Percentiles rank a stretch among this genome's conserved stretches.
These are phyloP conservation scores for Elsinoe batatas DNA, from an alignment of 2,329 filamentous ascomycete genomes.

Conservation along the genomic window DNA sequence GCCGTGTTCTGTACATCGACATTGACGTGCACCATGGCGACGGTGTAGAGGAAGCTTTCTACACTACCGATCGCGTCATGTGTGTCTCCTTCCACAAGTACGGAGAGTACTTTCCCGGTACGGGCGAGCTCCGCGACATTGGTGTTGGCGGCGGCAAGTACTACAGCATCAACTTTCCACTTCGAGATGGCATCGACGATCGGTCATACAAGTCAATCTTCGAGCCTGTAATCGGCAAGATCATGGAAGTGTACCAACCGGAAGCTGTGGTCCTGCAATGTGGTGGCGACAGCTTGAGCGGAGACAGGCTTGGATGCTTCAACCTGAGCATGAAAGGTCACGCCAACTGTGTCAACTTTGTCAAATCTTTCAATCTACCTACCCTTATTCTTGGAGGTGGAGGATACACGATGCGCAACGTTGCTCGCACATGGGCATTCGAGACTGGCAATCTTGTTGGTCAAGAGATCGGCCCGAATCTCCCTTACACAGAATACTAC, in stretches of 20 bases:
- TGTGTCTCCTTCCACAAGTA: constrained; percentile 65
- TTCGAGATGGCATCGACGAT: constrained; percentile 58
- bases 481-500: constrained; percentile 97
- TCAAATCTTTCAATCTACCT: constrained; percentile 57
- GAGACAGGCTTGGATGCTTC: constrained; percentile 59
- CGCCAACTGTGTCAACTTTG: constrained; percentile 59
- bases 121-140: constrained; percentile 58
- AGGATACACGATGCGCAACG: constrained; percentile 61
- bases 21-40: constrained; percentile 60
- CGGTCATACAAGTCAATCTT: constrained; percentile 58
- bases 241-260: constrained; percentile 60
- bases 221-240: constrained; percentile 55
- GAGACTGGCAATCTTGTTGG: constrained; percentile 75
- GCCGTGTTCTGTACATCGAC: constrained; percentile 56
- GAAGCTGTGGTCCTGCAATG: constrained; percentile 61
- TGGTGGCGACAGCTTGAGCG: constrained; percentile 57
- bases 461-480: constrained; percentile 66
- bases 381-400: constrained; percentile 57
- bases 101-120: constrained; percentile 62
- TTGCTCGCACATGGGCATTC: constrained; percentile 51
- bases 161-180: constrained; percentile 59
- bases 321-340: constrained; percentile 62
- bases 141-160: constrained; percentile 58
- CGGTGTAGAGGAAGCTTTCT: constrained; percentile 62
- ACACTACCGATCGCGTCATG: constrained; percentile 63